These are phyloP conservation scores for Pachyrhizus erosus DNA, from an alignment of 306 rosid species.

Conservation along the genomic window DNA sequence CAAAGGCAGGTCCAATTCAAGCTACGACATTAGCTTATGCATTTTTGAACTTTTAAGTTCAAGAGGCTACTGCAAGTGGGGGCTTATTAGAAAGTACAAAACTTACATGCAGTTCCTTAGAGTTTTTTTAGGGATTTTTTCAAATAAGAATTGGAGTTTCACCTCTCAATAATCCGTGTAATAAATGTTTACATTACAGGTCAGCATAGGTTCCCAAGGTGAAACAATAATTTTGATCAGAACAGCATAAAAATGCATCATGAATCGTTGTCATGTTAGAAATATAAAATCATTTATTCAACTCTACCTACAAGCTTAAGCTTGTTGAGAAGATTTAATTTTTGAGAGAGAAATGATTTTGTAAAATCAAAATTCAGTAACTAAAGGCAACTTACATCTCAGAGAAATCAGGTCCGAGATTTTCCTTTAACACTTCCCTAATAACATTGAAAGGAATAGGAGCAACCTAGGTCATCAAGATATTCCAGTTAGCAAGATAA, in stretches of 20 bases:
- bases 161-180: too few relatives aligned
- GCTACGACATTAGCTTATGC: not conserved
- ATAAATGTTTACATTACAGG: too few relatives aligned
- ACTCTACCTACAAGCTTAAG: not conserved
- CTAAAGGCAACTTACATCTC: slow-evolving; percentile 63
- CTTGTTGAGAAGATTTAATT: not conserved
- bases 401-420: slow-evolving; percentile 68
- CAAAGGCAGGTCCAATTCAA: slow-evolving; percentile 23
- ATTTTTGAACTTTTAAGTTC: not conserved
- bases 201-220: too few relatives aligned
- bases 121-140: too few relatives aligned
- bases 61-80: not conserved
- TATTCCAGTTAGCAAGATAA: slow-evolving; percentile 42
- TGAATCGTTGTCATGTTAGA: too few relatives aligned
- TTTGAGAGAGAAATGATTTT: not conserved
- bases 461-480: slow-evolving; percentile 67
- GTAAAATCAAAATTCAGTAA: slow-evolving; percentile 30
- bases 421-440: slow-evolving; percentile 58
- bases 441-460: slow-evolving; percentile 73
- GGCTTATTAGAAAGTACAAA: not conserved
- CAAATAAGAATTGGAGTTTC: too few relatives aligned
- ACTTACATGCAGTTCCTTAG: too few relatives aligned
- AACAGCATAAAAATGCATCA: too few relatives aligned
- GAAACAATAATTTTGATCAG: too few relatives aligned
- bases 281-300: slow-evolving; percentile 7